Base-by-base conservation (phyloP, 2,329 filamentous ascomycete species). In the Colletotrichum gloeosporioides region DNA sequence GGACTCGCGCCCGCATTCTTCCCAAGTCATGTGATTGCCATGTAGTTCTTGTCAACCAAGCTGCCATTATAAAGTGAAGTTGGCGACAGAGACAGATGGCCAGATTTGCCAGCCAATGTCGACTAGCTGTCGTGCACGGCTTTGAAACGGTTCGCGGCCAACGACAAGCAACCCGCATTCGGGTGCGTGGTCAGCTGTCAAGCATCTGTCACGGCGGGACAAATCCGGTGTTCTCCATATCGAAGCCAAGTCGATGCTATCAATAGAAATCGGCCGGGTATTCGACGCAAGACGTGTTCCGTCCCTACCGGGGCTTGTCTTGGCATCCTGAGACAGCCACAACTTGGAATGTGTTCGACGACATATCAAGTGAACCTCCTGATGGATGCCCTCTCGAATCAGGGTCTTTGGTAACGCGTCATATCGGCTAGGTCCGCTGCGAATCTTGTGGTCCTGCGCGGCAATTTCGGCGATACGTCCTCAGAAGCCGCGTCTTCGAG, bases 271-370 rank as follows among this genome's bases (percentile, higher is more conserved):
- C 69, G 74, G 78, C 62, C 70, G 78, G 71, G 80, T 68, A 81
- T 84, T 82, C 81, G 82, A 85, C 77, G 83, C 82, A 80, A 79
- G 75, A 81, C 79, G 78, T 79, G 82, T 84, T 84, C 81, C 81
- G 82, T 55, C 61, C 49, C 49, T 63, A 65, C 67, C 49, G 29
- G 73, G 44, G 25, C 44, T 31, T 29, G 59, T 69, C 76, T 78
- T 75, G 76, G 73, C 76, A 77, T 73, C 55, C 55, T 53, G 71
- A 71, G 71, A 77, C 71, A 53, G 67, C 63, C 62, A 61, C 53
- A 62, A 71, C 29, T 66, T 62, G 34, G 66, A 57, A 13, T 25
- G 44, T 53, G 61, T 49, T 75, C 53, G 25, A 67, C 31, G 27
- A 61, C 34, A 75, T 74, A 66, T 67, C 71, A 70, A 75, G 25